Evolutionary conservation across 2,329 filamentous ascomycete genomes (phyloP), one percentile per base, ranked within the genome.

Genomic region (Nigrograna mackinnonii): DNA sequence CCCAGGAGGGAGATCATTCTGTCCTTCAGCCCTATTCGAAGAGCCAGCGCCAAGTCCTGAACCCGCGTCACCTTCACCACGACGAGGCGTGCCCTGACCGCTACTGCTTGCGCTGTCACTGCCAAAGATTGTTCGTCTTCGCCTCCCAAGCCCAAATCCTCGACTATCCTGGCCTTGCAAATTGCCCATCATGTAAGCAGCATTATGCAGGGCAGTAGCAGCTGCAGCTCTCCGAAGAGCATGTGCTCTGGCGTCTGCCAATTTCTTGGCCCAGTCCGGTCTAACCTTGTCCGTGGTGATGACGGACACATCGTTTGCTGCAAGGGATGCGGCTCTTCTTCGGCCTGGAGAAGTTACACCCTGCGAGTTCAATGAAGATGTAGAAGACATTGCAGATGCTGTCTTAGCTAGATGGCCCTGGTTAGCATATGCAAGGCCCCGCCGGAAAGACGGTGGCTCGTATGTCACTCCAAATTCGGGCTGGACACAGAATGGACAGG

Each of bases 381-480:
- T 86, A 0, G 91, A 96, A 1, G 91, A 95, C 82, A 92, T 90
- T 28, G 91, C 89, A 2, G 89, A 85, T 32, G 74, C 69, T 12
- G 76, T 67, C 39, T 69, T 83, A 36, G 74, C 76, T 48, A 84
- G 68, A 37, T 73, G 62, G 17, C 73, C 61, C 48, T 81, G 74
- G 17, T 78, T 72, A 2, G 82, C 78, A 64, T 92, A 92, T 1
- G 81, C 75, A 22, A 99, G 71, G 1, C 94, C 94, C 50, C 91
- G 80, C 18, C 91, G 85, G 73, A 97, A 97, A 0, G 89, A 84
- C 2, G 94, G 94, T 11, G 91, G 80, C 4, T 92, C 84, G 66
- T 96, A 99, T 0, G 89, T 96, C n/a, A 99, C 87, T 35, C 94
- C 94, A 63, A 97, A 96, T 52, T 99, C 92, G 2, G 90, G 84